Percentiles rank a stretch among this genome's conserved stretches.
phyloP scores from a whole-genome alignment of 140 eudicot species.

The Oenanthe javanica region DNA sequence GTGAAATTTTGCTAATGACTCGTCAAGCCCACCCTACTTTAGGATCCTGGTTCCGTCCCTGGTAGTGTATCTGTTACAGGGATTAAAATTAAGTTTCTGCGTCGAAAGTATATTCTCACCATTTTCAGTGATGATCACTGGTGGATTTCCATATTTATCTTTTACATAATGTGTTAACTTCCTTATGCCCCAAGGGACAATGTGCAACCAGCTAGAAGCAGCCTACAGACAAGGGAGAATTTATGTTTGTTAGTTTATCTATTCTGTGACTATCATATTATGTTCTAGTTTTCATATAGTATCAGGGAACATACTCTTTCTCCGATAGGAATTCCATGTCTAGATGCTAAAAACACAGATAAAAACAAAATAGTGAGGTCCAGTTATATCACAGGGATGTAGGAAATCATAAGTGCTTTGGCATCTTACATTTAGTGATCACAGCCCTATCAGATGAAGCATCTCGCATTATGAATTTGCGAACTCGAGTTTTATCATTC shows the following conservation, averaged over 20 bases:
- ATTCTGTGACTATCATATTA: constrained; percentile 1
- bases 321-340: constrained; percentile 72
- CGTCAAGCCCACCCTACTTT: too few species aligned
- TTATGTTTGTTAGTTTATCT: constrained; percentile 1
- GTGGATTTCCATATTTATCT: constrained; percentile 79
- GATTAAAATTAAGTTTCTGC: not conserved
- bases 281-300: constrained; percentile 1
- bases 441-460: constrained; percentile 75
- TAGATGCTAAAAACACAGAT: constrained; percentile 42
- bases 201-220: constrained; percentile 73
- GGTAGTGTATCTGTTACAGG: not conserved
- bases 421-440: constrained; percentile 56
- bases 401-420: not conserved
- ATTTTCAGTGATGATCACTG: constrained; percentile 79
- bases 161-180: constrained; percentile 51
- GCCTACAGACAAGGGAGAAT: constrained; percentile 32
- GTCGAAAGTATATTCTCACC: constrained; percentile 28
- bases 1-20: too few species aligned
- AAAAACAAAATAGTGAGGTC: constrained; percentile 15
- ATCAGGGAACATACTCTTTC: constrained; percentile 59
- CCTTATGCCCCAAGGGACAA: constrained; percentile 93
- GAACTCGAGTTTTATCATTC: constrained; percentile 54
- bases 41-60: too few species aligned
- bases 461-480: constrained; percentile 58
- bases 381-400: not conserved